These are phyloP conservation scores for Alternaria postmessia DNA, from an alignment of 2,329 filamentous ascomycete genomes.

Conservation along the genomic window DNA sequence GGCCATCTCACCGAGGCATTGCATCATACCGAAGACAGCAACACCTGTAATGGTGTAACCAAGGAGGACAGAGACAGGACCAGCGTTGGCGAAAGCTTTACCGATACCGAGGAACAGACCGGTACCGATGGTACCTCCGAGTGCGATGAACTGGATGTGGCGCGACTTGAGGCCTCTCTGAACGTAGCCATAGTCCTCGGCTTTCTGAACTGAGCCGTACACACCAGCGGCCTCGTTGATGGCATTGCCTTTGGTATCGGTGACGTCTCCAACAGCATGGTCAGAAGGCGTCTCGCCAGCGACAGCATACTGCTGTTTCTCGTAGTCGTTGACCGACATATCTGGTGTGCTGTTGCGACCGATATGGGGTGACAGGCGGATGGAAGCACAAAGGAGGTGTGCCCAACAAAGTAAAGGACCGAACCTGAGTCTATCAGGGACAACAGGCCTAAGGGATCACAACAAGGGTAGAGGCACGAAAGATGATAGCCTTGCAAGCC, in stretches of 20 bases:
- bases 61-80: constrained; percentile 48
- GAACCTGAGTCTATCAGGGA: constrained; percentile 11
- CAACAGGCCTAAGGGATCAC: constrained; percentile 14
- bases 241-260: constrained; percentile 32
- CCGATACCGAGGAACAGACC: constrained; percentile 49
- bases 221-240: constrained; percentile 60
- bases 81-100: constrained; percentile 42
- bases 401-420: not conserved
- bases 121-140: constrained; percentile 63
- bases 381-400: not conserved
- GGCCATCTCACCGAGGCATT: constrained; percentile 53
- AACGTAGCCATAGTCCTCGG: constrained; percentile 32
- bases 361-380: not conserved
- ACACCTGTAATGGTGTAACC: constrained; percentile 47
- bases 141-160: constrained; percentile 67
- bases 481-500: constrained; percentile 23
- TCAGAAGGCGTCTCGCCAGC: constrained; percentile 18
- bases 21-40: constrained; percentile 52
- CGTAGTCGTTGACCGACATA: constrained; percentile 35
- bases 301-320: constrained; percentile 40
- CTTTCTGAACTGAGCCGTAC: constrained; percentile 61
- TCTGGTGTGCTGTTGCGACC: not conserved
- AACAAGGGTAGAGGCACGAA: constrained; percentile 26
- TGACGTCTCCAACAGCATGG: constrained; percentile 37
- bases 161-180: constrained; percentile 56